Evolutionary conservation across 257 asterid genomes (phyloP).

Genomic region (Ilex aquifolium): DNA sequence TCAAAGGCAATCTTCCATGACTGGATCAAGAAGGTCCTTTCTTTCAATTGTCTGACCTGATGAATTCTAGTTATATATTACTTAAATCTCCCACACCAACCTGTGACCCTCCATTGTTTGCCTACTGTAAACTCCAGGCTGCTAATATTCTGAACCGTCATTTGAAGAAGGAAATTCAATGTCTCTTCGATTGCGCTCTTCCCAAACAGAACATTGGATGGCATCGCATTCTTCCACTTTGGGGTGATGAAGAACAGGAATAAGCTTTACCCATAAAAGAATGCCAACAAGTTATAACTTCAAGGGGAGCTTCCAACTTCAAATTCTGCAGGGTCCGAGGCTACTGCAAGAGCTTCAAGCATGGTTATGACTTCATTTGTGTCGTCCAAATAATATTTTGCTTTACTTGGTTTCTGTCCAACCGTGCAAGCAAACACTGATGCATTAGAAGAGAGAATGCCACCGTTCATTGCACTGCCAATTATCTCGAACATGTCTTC

Average conservation of each 20-base stretch:
- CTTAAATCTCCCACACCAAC: background rate
- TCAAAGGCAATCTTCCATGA: no score
- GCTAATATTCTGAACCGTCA: background rate
- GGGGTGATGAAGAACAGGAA: background rate
- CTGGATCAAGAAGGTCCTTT: background rate
- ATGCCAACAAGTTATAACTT: constrained; percentile 2
- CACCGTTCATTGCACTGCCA: constrained; percentile 21
- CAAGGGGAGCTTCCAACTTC: constrained; percentile 14
- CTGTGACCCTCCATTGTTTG: background rate
- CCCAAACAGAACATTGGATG: no score
- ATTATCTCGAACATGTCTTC: constrained; percentile 56
- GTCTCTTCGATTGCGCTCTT: background rate
- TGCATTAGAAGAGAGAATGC: constrained; percentile 19
- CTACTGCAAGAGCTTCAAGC: constrained; percentile 38
- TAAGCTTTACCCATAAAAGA: background rate
- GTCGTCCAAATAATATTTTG: constrained; percentile 47
- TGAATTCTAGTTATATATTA: background rate
- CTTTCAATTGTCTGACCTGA: no score
- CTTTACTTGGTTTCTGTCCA: constrained; percentile 54
- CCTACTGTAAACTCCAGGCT: background rate
- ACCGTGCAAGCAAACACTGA: constrained; percentile 47
- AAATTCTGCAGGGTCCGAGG: constrained; percentile 9
- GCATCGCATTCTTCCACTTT: background rate
- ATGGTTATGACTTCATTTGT: constrained; percentile 29
- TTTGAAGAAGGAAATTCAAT: background rate